Evolutionary conservation across 805 yeast genomes (phyloP).

Genomic region (Candida qinlingensis): DNA sequence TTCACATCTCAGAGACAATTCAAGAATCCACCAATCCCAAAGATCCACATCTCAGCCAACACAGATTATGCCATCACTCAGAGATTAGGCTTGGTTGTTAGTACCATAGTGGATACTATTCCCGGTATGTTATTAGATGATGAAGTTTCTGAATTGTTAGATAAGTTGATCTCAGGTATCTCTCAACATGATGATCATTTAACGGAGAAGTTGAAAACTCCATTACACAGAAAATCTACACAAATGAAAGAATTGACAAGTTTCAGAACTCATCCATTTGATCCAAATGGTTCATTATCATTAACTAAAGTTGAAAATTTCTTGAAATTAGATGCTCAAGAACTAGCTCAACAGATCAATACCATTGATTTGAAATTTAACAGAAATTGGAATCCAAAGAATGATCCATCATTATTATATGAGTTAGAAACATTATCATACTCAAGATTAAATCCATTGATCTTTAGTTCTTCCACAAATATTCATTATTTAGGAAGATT

Average conservation of each 20-base stretch:
- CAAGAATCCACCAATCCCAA: slow-evolving; percentile 13
- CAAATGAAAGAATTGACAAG: slow-evolving; percentile 33
- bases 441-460: slow-evolving; percentile 63
- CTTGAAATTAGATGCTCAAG: slow-evolving; percentile 45
- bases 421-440: slow-evolving; percentile 31
- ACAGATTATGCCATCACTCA: slow-evolving; percentile 39
- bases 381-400: slow-evolving; percentile 69
- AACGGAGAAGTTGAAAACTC: slow-evolving; percentile 46
- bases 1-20: slow-evolving; percentile 27
- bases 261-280: slow-evolving; percentile 18
- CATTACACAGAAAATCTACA: slow-evolving; percentile 47
- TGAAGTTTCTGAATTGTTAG: slow-evolving; percentile 51
- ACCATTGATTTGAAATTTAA: slow-evolving; percentile 62
- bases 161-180: slow-evolving; percentile 44
- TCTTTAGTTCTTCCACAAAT: slow-evolving; percentile 60
- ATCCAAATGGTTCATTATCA: slow-evolving; percentile 21
- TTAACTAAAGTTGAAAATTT: slow-evolving; percentile 40
- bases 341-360: slow-evolving; percentile 60
- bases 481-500: slow-evolving; percentile 77
- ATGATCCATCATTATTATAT: slow-evolving; percentile 71
- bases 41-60: slow-evolving; percentile 24
- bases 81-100: slow-evolving; percentile 48
- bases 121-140: slow-evolving; percentile 68
- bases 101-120: slow-evolving; percentile 52
- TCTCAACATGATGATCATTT: slow-evolving; percentile 43